phyloP scores from a whole-genome alignment of 768 basidiomycete species.

The Mycena haematopus region DNA sequence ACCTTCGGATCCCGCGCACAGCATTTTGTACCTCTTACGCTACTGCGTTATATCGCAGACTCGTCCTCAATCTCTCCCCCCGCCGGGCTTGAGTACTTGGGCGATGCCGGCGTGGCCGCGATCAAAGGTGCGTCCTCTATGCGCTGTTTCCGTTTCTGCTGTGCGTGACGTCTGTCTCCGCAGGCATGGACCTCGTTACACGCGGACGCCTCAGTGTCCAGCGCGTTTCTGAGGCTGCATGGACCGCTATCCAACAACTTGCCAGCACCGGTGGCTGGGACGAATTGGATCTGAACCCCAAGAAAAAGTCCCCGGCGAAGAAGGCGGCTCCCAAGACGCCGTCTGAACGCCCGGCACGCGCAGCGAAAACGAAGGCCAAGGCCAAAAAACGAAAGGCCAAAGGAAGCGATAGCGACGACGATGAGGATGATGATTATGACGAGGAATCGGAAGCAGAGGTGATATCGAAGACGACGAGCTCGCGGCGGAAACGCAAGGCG shows the following conservation, averaged over 20 bases:
- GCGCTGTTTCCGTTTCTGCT: neutral
- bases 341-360: conserved; percentile 27
- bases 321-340: conserved; percentile 23
- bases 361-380: conserved; percentile 29
- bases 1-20: conserved; percentile 67
- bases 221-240: conserved; percentile 70
- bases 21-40: conserved; percentile 79
- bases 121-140: conserved; percentile 63
- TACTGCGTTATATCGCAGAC: conserved; percentile 71
- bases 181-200: conserved; percentile 80
- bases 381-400: conserved; percentile 21
- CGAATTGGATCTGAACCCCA: conserved; percentile 48
- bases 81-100: conserved; percentile 69
- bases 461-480: conserved; percentile 30
- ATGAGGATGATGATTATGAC: conserved; percentile 31
- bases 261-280: conserved; percentile 86
- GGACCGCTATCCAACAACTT: conserved; percentile 62
- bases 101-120: conserved; percentile 61
- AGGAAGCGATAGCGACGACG: conserved; percentile 21
- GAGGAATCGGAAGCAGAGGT: conserved; percentile 27
- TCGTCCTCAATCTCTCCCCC: conserved; percentile 46
- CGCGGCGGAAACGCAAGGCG: conserved; percentile 28
- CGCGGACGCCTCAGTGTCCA: conserved; percentile 90
- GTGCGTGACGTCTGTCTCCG: conserved; percentile 8
- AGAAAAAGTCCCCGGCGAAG: conserved; percentile 32